Conservation (phyloP, 23 red algal species). For the Gracilariopsis chorda region DNA sequence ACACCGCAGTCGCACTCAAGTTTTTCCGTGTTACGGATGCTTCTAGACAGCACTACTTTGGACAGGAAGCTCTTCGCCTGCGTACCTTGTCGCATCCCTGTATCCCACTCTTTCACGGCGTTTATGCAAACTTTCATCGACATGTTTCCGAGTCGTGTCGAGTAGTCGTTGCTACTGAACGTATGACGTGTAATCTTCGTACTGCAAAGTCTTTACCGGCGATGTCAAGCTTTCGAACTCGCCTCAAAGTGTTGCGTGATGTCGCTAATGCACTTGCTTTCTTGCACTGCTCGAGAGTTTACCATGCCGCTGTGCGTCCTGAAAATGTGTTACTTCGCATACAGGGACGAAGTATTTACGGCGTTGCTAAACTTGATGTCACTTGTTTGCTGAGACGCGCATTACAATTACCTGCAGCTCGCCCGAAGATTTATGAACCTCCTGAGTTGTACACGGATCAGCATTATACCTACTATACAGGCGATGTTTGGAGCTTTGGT, state of each 20-base stretch:
- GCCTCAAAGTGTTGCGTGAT: constrained; percentile 15
- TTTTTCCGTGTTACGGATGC: neutral
- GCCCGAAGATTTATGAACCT: constrained; percentile 6
- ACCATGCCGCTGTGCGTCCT: constrained; percentile 1
- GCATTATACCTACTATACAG: neutral
- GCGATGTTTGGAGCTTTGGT: constrained; percentile 54
- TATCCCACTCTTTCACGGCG: neutral
- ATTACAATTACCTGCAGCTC: neutral
- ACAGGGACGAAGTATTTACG: neutral
- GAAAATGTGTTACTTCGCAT: constrained; percentile 48
- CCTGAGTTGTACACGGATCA: constrained; percentile 5
- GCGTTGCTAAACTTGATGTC: constrained; percentile 44
- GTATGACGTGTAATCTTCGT: constrained; percentile 22
- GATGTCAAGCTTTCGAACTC: neutral
- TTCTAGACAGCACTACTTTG: neutral
- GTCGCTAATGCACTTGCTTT: constrained; percentile 26
- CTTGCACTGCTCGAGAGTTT: constrained; percentile 11
- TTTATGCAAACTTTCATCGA: neutral
- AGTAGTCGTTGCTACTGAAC: constrained; percentile 23
- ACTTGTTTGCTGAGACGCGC: constrained; percentile 1
- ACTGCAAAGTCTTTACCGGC: neutral
- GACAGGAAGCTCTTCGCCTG: neutral
- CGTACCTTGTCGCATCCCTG: neutral
- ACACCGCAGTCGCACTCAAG: neutral
- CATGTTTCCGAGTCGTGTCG: neutral